Percentiles rank a stretch among this genome's conserved stretches.
phyloP scores from a whole-genome alignment of 371 early-diverging fungal genomes.

The Apophysomyces elegans region DNA sequence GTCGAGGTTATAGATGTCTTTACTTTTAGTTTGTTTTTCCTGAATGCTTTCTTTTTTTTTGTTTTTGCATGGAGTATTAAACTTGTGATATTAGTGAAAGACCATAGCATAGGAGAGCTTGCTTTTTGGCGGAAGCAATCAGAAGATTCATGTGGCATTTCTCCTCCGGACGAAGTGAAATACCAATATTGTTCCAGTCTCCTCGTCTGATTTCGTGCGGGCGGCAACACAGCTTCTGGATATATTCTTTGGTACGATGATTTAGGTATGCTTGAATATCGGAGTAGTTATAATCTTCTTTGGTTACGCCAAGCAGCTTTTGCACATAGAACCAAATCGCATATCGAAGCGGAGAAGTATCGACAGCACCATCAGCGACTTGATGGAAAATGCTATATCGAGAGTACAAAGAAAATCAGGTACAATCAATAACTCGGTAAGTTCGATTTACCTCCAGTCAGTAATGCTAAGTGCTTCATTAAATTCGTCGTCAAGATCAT shows the following conservation, averaged over 20 bases:
- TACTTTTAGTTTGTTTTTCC: no score
- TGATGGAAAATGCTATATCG: slow-evolving; percentile 47
- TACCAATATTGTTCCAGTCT: slow-evolving; percentile 65
- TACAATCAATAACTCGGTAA: no score
- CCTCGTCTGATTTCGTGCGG: slow-evolving; percentile 48
- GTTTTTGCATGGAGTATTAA: slow-evolving; percentile 5
- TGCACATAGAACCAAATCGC: slow-evolving; percentile 70
- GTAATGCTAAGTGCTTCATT: slow-evolving; percentile 64
- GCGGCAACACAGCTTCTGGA: slow-evolving; percentile 50
- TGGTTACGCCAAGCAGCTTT: slow-evolving; percentile 61
- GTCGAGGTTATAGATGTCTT: background rate
- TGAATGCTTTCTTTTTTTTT: background rate
- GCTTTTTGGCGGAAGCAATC: slow-evolving; percentile 64
- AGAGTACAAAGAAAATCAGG: background rate
- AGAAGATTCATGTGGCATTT: slow-evolving; percentile 71
- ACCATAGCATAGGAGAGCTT: slow-evolving; percentile 64
- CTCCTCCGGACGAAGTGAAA: slow-evolving; percentile 66
- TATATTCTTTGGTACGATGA: slow-evolving; percentile 51
- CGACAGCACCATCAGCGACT: slow-evolving; percentile 54
- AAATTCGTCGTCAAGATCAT: slow-evolving; percentile 63
- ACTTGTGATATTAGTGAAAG: slow-evolving; percentile 36
- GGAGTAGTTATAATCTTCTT: slow-evolving; percentile 67
- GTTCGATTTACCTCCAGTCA: slow-evolving; percentile 51
- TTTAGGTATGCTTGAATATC: slow-evolving; percentile 54
- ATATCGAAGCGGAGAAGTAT: slow-evolving; percentile 64